Conservation (phyloP, 2,329 filamentous ascomycete genomes). For the Epichloe uncinata region DNA sequence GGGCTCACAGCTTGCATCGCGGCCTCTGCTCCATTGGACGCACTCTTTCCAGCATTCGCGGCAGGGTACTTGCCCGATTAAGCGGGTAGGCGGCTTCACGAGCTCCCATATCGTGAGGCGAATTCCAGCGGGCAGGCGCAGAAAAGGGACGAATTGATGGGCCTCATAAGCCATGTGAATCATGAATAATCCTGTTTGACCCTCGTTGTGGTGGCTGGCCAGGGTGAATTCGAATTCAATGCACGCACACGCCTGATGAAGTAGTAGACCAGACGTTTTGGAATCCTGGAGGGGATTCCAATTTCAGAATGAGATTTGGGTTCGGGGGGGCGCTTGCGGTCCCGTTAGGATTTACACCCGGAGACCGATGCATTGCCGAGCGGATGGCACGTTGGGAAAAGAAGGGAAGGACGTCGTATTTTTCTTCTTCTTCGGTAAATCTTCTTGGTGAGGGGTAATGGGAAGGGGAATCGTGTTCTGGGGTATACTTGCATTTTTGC, state of each 20-base stretch:
- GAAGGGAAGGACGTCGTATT: neutral
- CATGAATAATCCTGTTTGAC: neutral
- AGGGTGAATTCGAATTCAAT: too few species aligned
- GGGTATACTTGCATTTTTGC: neutral
- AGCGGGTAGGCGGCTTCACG: conserved; percentile 1
- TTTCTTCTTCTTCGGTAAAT: too few species aligned
- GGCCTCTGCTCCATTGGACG: neutral
- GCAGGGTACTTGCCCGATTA: conserved; percentile 5
- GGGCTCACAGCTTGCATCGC: neutral
- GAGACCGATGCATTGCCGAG: neutral
- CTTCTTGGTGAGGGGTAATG: neutral
- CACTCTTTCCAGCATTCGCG: conserved; percentile 1
- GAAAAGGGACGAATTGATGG: too few species aligned
- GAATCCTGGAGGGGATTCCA: too few species aligned
- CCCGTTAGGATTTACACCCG: neutral
- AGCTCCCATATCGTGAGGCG: conserved; percentile 4
- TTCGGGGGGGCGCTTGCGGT: neutral
- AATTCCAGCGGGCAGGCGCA: neutral
- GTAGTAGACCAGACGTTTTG: too few species aligned
- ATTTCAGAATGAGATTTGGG: neutral
- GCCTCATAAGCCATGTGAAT: too few species aligned
- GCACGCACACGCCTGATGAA: too few species aligned
- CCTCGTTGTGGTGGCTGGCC: neutral
- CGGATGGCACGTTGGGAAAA: neutral
- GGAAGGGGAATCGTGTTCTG: neutral